Base-by-base conservation (phyloP, 2,329 filamentous ascomycete genomes). In the Sporothrix schenckii region DNA sequence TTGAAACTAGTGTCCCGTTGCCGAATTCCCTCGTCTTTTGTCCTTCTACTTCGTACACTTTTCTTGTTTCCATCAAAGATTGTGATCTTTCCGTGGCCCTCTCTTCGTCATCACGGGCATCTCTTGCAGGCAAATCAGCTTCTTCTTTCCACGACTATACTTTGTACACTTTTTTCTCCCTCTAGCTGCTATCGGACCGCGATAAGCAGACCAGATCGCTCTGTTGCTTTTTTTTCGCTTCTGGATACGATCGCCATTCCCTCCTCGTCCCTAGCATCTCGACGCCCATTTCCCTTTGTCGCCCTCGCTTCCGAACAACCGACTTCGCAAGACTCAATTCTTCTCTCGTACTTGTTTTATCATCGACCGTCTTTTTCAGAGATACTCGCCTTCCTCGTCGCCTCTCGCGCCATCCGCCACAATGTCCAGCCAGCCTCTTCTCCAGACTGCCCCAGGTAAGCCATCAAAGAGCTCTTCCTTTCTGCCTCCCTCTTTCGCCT, bases 381-480 rank as follows among this genome's bases (percentile, higher is more conserved):
- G 11, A n/a, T 14, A 53, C 39, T 52, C 63, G 11, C 19, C 3
- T 47, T 27, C 24, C 1, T 44, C 58, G 10, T 41, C 69, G 4
- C 39, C 14, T 66, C 50, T 11, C 54, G 63, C 44, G 47, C 70
- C 47, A 44, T 16, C 44, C 69, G 67, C 68, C 79, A 86, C 74
- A 78, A 98, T 99, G 95, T 99, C 95, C 74, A 93, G 90, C 80
- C 94, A 97, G 83, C 95, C 95, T 78, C 92, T 99, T 71, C 92
- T 99, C 75, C 94, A 97, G 80, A 94, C 93, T 68, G 91, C 94
- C 68, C 94, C 93, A 74, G 94, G 94, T 97, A 86, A 39, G 72
- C 44, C 16, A 13, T 21, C 49, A 21, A 34, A 11, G 6, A 10
- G 11, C 16, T 24, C 19, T 19, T 47, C 21, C 5, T 21, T 34